These are phyloP conservation scores for Silene vulgaris DNA, from an alignment of 179 eudicot genomes.

Conservation along the genomic window DNA sequence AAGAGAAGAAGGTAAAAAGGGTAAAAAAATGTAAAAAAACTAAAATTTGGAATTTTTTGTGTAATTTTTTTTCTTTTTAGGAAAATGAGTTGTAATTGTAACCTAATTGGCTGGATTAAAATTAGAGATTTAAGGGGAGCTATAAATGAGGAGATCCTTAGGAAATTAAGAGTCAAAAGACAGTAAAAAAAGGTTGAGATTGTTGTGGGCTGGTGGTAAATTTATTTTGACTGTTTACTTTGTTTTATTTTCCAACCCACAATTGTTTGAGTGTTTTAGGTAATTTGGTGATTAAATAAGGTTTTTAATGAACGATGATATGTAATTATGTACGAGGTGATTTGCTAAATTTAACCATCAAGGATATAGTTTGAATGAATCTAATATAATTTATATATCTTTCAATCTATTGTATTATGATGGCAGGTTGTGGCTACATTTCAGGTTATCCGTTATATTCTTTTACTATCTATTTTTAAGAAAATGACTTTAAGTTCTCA, in stretches of 20 bases:
- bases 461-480: neutral
- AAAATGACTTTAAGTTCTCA: neutral
- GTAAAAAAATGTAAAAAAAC: conserved; percentile 1
- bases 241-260: neutral
- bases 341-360: neutral
- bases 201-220: neutral
- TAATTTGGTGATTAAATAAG: neutral
- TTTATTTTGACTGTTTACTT: neutral
- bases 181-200: conserved; percentile 19
- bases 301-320: neutral
- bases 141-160: conserved; percentile 28
- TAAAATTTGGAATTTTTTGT: conserved; percentile 26
- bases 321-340: neutral
- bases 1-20: conserved; percentile 19
- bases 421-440: neutral
- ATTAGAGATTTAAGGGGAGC: conserved; percentile 19
- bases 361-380: neutral
- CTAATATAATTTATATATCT: neutral
- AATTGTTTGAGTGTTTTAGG: neutral
- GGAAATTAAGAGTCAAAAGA: conserved; percentile 28
- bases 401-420: neutral
- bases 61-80: conserved; percentile 26
- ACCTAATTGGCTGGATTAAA: conserved; percentile 14
- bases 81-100: conserved; percentile 27
- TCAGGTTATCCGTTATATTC: neutral